phyloP scores from a whole-genome alignment of 805 yeast genomes.

The Suhomyces canberraensis region DNA sequence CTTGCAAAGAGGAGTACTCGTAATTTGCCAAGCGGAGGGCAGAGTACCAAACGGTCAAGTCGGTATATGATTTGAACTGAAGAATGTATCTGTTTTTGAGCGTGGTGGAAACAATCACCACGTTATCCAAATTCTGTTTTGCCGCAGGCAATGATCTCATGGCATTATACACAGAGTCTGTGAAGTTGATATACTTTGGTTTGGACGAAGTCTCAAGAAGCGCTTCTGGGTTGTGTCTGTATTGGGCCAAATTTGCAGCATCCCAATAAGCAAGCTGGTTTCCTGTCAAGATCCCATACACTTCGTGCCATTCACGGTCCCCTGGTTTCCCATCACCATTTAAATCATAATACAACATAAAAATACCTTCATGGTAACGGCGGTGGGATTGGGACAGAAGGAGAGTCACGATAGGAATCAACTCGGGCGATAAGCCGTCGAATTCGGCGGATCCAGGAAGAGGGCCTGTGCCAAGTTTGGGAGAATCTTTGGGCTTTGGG shows the following conservation, averaged over 20 bases:
- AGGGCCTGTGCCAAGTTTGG: conserved; percentile 4
- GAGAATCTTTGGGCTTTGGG: conserved; percentile 12
- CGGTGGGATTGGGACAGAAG: conserved; percentile 73
- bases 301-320: conserved; percentile 85
- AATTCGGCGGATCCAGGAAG: conserved; percentile 11
- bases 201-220: conserved; percentile 59
- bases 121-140: conserved; percentile 60
- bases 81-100: conserved; percentile 81
- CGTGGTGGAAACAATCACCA: conserved; percentile 88
- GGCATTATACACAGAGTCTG: conserved; percentile 84
- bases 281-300: conserved; percentile 87
- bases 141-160: conserved; percentile 65
- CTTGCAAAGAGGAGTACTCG: conserved; percentile 83
- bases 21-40: conserved; percentile 77
- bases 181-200: conserved; percentile 85
- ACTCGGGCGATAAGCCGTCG: conserved; percentile 43
- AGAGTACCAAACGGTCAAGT: conserved; percentile 73
- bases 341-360: conserved; percentile 69
- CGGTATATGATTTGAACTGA: conserved; percentile 66
- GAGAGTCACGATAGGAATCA: conserved; percentile 70
- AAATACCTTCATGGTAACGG: conserved; percentile 71
- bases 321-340: conserved; percentile 85
- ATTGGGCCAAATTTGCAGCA: conserved; percentile 58
- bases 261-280: conserved; percentile 93
- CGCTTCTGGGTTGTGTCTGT: conserved; percentile 50